Evolutionary conservation across 805 yeast species (phyloP).

Genomic region (Kazachstania psychrophila): DNA sequence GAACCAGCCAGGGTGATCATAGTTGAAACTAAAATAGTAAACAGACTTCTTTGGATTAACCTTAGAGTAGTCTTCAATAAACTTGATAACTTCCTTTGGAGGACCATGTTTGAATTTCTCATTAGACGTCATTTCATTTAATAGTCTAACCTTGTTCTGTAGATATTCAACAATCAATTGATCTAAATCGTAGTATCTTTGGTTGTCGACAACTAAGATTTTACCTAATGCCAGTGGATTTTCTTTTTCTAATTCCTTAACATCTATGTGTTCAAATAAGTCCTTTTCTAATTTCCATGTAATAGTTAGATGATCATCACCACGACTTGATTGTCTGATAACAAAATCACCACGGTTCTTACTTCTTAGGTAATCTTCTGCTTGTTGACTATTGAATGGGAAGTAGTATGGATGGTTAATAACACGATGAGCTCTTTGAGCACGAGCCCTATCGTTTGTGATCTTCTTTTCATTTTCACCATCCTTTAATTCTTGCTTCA

Average conservation of each 20-base stretch:
- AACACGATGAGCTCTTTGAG: constrained; percentile 57
- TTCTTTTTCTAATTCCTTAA: constrained; percentile 62
- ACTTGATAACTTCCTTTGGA: constrained; percentile 67
- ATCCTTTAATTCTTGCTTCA: constrained; percentile 63
- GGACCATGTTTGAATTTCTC: constrained; percentile 83
- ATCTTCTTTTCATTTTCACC: constrained; percentile 40
- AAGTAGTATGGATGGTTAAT: constrained; percentile 88
- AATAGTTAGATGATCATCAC: constrained; percentile 77
- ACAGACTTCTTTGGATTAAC: constrained; percentile 88
- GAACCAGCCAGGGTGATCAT: constrained; percentile 91
- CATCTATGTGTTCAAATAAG: constrained; percentile 84
- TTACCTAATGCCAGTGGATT: constrained; percentile 54
- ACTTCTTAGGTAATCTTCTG: constrained; percentile 87
- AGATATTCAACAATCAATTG: constrained; percentile 84
- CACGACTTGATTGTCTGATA: constrained; percentile 88
- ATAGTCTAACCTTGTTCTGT: constrained; percentile 70
- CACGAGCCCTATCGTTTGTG: constrained; percentile 52
- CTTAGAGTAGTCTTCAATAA: constrained; percentile 80
- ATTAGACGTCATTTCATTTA: constrained; percentile 73
- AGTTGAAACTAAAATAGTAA: constrained; percentile 84
- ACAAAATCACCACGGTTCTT: constrained; percentile 85
- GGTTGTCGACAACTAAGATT: constrained; percentile 54
- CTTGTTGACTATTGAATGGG: constrained; percentile 74
- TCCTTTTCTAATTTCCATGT: constrained; percentile 95
- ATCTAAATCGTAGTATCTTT: constrained; percentile 77